These are phyloP conservation scores for Lobosporangium transversale DNA, from an alignment of 192 early-diverging fungal genomes.

Conservation along the genomic window DNA sequence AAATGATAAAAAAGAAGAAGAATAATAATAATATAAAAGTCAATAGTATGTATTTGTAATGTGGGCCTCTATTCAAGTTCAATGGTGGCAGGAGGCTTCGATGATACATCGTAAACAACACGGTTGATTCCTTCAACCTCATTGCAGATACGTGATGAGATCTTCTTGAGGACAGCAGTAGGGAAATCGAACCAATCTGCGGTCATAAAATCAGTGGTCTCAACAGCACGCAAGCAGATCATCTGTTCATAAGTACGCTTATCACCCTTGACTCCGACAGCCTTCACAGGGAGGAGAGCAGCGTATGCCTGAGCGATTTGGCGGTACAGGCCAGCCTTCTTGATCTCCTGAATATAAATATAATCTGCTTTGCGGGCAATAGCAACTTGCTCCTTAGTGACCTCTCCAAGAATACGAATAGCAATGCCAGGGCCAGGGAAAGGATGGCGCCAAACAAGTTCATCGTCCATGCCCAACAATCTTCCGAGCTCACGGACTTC, in stretches of 20 bases:
- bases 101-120: conserved; percentile 95
- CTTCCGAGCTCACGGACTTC: conserved; percentile 97
- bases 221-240: conserved; percentile 96
- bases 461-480: conserved; percentile 89
- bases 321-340: conserved; percentile 95
- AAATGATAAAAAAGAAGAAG: too few relatives aligned
- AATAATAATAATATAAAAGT: too few relatives aligned
- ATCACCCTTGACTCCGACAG: conserved; percentile 99
- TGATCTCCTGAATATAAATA: conserved; percentile 99
- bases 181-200: conserved; percentile 96
- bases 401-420: conserved; percentile 97
- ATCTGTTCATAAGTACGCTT: conserved; percentile 99
- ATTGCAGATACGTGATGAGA: conserved; percentile 96
- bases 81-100: conserved; percentile 98
- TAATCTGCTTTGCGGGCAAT: conserved; percentile 96
- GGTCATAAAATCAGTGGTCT: conserved; percentile 98
- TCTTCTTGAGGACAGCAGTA: conserved; percentile 87
- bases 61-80: conserved; percentile 86
- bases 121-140: conserved; percentile 99
- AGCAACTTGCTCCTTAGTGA: conserved; percentile 90
- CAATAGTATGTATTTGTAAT: too few relatives aligned
- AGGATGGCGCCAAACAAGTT: conserved; percentile 98
- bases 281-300: conserved; percentile 91
- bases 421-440: conserved; percentile 99
- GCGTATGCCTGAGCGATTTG: conserved; percentile 99